Evolutionary conservation across 176 grass and related monocot species (phyloP).

Genomic region (Saccharum officinarum): DNA sequence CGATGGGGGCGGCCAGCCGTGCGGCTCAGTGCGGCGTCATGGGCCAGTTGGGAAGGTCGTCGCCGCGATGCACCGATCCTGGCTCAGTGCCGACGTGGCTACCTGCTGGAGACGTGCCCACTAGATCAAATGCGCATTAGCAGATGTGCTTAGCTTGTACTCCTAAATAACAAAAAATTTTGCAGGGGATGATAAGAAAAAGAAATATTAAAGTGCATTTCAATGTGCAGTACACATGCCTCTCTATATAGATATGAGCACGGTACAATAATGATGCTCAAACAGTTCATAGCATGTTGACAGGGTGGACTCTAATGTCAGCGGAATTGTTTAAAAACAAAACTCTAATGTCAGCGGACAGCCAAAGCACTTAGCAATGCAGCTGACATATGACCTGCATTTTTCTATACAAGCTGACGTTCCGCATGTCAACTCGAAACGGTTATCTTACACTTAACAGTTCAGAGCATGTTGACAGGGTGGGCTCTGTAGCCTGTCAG

Average conservation of each 20-base stretch:
- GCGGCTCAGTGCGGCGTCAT: not conserved
- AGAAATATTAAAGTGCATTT: not conserved
- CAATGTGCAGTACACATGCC: not conserved
- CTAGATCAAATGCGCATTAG: not conserved
- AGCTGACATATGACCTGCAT: not conserved
- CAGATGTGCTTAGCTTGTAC: not conserved
- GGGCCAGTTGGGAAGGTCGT: constrained; percentile 17
- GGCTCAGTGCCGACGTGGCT: not conserved
- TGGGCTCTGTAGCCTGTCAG: not conserved
- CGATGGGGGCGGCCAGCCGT: constrained; percentile 14
- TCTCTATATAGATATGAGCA: not conserved
- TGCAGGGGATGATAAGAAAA: not conserved
- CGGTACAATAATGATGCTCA: not conserved
- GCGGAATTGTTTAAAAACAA: not conserved
- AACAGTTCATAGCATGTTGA: constrained; percentile 3
- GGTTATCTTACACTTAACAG: not conserved
- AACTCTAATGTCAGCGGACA: not conserved
- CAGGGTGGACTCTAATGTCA: not conserved
- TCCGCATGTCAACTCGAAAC: constrained; percentile 21
- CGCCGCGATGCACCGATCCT: not conserved
- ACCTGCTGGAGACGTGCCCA: constrained; percentile 10
- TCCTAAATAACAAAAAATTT: not conserved
- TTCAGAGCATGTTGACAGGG: not conserved
- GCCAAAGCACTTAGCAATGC: not conserved
- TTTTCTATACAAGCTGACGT: constrained; percentile 22